Evolutionary conservation across 2,329 filamentous ascomycete genomes (phyloP).

Genomic region (Elsinoe fawcettii): DNA sequence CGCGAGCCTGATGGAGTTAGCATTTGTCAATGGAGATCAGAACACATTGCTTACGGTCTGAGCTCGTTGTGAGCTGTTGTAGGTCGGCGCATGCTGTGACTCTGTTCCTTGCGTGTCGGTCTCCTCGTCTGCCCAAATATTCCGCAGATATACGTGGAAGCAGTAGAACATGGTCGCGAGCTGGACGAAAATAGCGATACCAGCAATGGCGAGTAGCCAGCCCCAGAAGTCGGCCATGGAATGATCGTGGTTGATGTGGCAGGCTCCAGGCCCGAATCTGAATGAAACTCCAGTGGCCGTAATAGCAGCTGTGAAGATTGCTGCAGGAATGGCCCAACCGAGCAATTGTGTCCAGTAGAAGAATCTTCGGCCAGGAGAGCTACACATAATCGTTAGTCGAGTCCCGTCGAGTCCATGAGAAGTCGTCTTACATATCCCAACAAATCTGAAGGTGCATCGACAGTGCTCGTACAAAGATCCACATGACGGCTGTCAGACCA

Average conservation of each 20-base stretch:
- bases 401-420: neutral
- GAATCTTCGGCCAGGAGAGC: conserved; percentile 73
- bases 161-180: conserved; percentile 77
- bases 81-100: conserved; percentile 62
- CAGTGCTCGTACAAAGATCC: conserved; percentile 83
- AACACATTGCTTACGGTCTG: conserved; percentile 43
- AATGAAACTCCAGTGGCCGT: conserved; percentile 87
- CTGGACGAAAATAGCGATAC: conserved; percentile 69
- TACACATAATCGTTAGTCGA: neutral
- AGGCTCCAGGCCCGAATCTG: conserved; percentile 73
- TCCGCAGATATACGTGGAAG: conserved; percentile 86
- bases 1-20: conserved; percentile 49
- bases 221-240: conserved; percentile 85
- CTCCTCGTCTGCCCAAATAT: conserved; percentile 63
- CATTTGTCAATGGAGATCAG: neutral
- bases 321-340: conserved; percentile 76
- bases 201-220: conserved; percentile 71
- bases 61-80: conserved; percentile 67
- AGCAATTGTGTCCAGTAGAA: conserved; percentile 75
- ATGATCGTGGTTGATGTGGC: conserved; percentile 87
- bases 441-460: conserved; percentile 96
- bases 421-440: conserved; percentile 61
- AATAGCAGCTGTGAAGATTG: conserved; percentile 68
- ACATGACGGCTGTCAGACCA: conserved; percentile 75
- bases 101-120: conserved; percentile 51